Percentiles rank a stretch among this genome's conserved stretches.
Evolutionary conservation across 441 rosid species (phyloP).

Genomic region (Populus hybrid): DNA sequence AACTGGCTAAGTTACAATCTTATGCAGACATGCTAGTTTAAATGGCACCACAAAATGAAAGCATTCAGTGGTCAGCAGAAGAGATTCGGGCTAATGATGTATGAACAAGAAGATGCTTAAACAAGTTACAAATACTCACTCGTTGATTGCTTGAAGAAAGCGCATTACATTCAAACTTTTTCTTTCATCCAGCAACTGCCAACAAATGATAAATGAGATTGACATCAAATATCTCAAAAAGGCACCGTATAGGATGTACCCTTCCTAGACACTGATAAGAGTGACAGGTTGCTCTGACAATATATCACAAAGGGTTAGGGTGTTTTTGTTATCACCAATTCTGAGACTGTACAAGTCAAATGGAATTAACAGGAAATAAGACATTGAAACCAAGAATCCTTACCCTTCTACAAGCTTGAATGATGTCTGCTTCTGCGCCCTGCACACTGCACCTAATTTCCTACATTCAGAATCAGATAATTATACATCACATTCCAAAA

Average conservation of each 20-base stretch:
- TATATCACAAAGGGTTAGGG: neutral
- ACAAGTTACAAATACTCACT: slow-evolving; percentile 33
- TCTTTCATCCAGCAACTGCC: slow-evolving; percentile 77
- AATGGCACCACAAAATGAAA: neutral
- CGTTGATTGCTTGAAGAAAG: slow-evolving; percentile 71
- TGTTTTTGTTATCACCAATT: neutral
- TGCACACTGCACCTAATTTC: slow-evolving; percentile 38
- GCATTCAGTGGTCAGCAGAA: neutral
- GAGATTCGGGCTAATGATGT: neutral
- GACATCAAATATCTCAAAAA: neutral
- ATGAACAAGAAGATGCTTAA: neutral
- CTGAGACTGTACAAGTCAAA: neutral
- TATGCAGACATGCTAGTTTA: neutral
- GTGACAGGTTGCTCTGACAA: slow-evolving; percentile 6
- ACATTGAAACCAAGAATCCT: slow-evolving; percentile 11
- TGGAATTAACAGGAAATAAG: neutral
- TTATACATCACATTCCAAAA: neutral
- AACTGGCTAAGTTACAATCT: neutral
- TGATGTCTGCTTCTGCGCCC: slow-evolving; percentile 34
- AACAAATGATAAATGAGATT: slow-evolving; percentile 4
- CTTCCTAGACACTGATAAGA: neutral
- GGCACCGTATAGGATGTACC: neutral
- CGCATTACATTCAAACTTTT: slow-evolving; percentile 67
- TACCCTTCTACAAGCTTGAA: slow-evolving; percentile 48
- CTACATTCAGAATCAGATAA: slow-evolving; percentile 28